These are phyloP conservation scores for Zygosaccharomyces gambellarensis DNA, from an alignment of 805 yeast species.

Conservation along the genomic window DNA sequence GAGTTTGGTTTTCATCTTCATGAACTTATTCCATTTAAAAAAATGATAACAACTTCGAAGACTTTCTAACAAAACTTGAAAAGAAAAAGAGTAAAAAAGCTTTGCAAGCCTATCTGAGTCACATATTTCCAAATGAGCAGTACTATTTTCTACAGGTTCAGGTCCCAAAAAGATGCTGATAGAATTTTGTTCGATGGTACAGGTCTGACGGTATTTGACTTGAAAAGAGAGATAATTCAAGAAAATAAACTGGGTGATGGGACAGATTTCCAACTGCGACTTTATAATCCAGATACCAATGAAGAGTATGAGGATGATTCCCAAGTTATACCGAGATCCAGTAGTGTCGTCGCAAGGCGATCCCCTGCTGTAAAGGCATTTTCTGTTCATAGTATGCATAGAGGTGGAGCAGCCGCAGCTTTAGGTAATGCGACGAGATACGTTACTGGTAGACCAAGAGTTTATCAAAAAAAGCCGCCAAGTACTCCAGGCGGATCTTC, in stretches of 20 bases:
- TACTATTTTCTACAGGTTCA: constrained; percentile 78
- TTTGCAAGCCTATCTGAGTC: constrained; percentile 11
- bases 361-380: constrained; percentile 54
- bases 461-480: constrained; percentile 34
- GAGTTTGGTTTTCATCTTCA: constrained; percentile 1
- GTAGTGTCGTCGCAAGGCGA: constrained; percentile 74
- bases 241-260: constrained; percentile 81
- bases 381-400: constrained; percentile 26
- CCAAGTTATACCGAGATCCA: constrained; percentile 83
- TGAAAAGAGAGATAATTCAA: constrained; percentile 81
- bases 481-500: constrained; percentile 14
- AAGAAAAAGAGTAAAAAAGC: neutral
- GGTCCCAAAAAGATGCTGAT: constrained; percentile 74
- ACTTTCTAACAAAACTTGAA: neutral
- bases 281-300: constrained; percentile 66
- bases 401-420: constrained; percentile 33
- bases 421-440: constrained; percentile 63
- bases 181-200: constrained; percentile 92
- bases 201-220: constrained; percentile 89
- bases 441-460: constrained; percentile 65
- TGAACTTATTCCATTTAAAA: neutral
- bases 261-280: constrained; percentile 69
- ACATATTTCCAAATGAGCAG: constrained; percentile 63
- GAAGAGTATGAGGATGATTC: constrained; percentile 85
- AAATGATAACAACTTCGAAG: neutral